A percentile compares a stretch with the other conserved stretches of the same genome.
Conservation (phyloP, 2,329 filamentous ascomycete genomes). For the Hymenoscyphus fructigenus region DNA sequence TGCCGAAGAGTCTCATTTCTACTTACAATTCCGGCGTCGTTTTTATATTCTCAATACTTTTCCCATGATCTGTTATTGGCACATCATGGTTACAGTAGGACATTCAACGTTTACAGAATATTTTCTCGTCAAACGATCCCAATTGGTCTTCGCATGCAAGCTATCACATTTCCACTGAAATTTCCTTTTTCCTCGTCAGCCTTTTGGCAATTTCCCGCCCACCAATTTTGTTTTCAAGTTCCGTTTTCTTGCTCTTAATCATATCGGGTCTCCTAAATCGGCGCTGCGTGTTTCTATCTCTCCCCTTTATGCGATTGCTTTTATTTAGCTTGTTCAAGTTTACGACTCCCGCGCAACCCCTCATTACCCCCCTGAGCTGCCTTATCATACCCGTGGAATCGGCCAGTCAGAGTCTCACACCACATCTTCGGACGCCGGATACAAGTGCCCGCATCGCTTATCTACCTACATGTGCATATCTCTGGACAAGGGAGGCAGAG, state of each 20-base stretch:
- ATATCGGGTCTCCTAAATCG: neutral
- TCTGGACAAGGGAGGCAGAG: neutral
- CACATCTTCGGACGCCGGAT: neutral
- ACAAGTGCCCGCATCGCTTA: constrained; percentile 4
- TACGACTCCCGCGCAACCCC: neutral
- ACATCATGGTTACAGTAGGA: neutral
- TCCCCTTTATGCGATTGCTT: neutral
- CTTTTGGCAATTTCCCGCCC: neutral
- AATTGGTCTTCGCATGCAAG: neutral
- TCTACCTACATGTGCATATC: constrained; percentile 1
- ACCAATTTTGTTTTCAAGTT: neutral
- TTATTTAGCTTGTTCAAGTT: neutral
- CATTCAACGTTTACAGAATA: neutral
- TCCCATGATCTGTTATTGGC: neutral
- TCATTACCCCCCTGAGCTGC: neutral
- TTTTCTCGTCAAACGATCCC: neutral
- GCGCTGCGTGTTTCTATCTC: neutral
- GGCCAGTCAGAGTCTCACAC: neutral
- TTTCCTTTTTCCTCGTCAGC: neutral
- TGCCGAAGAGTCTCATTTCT: neutral
- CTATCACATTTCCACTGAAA: neutral
- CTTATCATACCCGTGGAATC: constrained; percentile 2
- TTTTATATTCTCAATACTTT: neutral
- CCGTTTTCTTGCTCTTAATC: neutral
- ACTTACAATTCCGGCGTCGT: neutral